These are phyloP conservation scores for Rhynchosporium graminicola DNA, from an alignment of 2,329 filamentous ascomycete species.

Conservation along the genomic window DNA sequence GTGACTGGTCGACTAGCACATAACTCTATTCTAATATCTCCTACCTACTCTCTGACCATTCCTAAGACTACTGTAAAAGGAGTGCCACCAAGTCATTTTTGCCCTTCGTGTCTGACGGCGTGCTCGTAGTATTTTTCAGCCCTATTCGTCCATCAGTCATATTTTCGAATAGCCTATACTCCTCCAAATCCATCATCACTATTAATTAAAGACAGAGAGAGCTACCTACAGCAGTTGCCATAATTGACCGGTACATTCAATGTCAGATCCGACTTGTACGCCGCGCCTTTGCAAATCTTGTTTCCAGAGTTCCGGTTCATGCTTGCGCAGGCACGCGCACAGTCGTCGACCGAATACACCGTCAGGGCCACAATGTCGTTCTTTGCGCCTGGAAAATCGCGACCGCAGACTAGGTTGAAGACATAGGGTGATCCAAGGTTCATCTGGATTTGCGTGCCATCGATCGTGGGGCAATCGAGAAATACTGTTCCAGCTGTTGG, in stretches of 20 bases:
- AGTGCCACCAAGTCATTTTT: neutral
- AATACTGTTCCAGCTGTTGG: neutral
- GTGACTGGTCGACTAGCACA: neutral
- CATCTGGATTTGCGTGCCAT: constrained; percentile 8
- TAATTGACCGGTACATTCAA: constrained; percentile 13
- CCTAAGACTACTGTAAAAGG: neutral
- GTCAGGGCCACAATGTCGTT: constrained; percentile 23
- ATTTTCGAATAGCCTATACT: neutral
- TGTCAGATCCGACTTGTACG: constrained; percentile 19
- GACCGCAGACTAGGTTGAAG: constrained; percentile 22
- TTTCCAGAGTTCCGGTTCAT: constrained; percentile 21
- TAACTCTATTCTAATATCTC: neutral
- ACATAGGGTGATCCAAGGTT: constrained; percentile 12
- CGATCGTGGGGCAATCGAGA: constrained; percentile 12
- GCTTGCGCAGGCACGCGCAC: constrained; percentile 23
- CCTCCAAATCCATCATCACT: neutral
- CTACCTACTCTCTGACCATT: too few species aligned
- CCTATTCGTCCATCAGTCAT: neutral
- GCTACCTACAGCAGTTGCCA: constrained; percentile 19
- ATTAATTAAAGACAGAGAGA: neutral
- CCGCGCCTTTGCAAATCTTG: constrained; percentile 17
- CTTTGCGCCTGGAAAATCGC: constrained; percentile 14
- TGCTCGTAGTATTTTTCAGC: constrained; percentile 9
- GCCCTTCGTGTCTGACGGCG: neutral
- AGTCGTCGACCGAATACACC: constrained; percentile 20